A percentile compares a stretch with the other conserved stretches of the same genome.
Evolutionary conservation across 192 early-diverging fungal genomes (phyloP).

Genomic region (Coemansia sp.): DNA sequence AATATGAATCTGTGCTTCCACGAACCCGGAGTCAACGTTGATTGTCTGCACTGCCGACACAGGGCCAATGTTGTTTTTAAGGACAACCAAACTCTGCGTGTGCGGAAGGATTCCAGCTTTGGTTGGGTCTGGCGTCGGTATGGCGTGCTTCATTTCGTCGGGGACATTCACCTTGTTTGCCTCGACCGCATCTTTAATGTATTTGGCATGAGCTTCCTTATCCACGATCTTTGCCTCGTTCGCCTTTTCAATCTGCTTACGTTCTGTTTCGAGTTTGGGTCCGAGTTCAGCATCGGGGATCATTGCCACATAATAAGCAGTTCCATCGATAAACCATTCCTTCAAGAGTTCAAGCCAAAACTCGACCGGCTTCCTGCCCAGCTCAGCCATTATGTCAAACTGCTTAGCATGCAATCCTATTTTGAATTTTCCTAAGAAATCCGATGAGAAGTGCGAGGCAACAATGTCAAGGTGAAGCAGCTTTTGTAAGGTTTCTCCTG

Average conservation of each 20-base stretch:
- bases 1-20: conserved; percentile 61
- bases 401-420: conserved; percentile 31
- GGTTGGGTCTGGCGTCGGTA: conserved; percentile 55
- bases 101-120: conserved; percentile 17
- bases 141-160: conserved; percentile 53
- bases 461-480: neutral
- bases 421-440: neutral
- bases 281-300: neutral
- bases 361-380: conserved; percentile 20
- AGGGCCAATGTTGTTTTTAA: conserved; percentile 29
- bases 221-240: too few relatives aligned
- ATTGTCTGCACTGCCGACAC: conserved; percentile 46
- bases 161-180: conserved; percentile 51
- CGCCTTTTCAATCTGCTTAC: conserved; percentile 5
- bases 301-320: too few relatives aligned
- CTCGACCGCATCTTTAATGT: conserved; percentile 53
- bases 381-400: conserved; percentile 32
- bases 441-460: conserved; percentile 35
- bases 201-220: conserved; percentile 41
- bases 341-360: too few relatives aligned
- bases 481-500: conserved; percentile 25
- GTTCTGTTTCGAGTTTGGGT: conserved; percentile 24
- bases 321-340: too few relatives aligned
- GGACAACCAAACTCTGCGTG: conserved; percentile 5
- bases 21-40: conserved; percentile 68